Evolutionary conservation across 2,329 filamentous ascomycete species (phyloP).

Genomic region (Colletotrichum horii): DNA sequence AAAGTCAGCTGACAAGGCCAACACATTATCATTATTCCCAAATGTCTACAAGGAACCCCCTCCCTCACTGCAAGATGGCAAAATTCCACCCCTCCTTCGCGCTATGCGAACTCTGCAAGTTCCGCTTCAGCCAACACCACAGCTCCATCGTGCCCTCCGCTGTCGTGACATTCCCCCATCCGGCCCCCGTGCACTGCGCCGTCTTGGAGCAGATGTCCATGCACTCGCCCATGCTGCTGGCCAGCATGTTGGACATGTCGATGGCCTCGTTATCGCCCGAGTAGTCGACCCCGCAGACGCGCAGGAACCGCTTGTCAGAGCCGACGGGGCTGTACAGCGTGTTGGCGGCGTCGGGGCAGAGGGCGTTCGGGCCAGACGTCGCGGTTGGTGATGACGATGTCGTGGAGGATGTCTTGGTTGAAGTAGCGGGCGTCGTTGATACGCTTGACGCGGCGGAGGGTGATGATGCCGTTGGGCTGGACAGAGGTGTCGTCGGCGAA

Average conservation of each 20-base stretch:
- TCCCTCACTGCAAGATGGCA: slow-evolving; percentile 35
- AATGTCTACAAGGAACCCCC: background rate
- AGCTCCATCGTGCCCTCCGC: slow-evolving; percentile 40
- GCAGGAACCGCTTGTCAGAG: slow-evolving; percentile 45
- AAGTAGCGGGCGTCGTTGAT: background rate
- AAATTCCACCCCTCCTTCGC: slow-evolving; percentile 47
- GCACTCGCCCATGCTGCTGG: slow-evolving; percentile 46
- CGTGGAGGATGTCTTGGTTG: slow-evolving; percentile 18
- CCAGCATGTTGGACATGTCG: slow-evolving; percentile 40
- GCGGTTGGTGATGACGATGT: slow-evolving; percentile 25
- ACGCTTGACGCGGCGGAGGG: background rate
- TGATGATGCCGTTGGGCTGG: background rate
- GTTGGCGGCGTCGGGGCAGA: slow-evolving; percentile 49
- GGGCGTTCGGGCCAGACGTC: slow-evolving; percentile 28
- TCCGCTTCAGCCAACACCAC: slow-evolving; percentile 49
- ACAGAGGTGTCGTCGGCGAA: background rate
- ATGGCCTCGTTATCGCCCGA: slow-evolving; percentile 36
- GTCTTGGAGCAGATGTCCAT: slow-evolving; percentile 48
- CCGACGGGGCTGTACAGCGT: slow-evolving; percentile 47
- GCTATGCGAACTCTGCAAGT: slow-evolving; percentile 34
- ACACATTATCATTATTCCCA: background rate
- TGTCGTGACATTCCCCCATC: slow-evolving; percentile 49
- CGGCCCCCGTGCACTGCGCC: slow-evolving; percentile 43
- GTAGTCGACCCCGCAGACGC: slow-evolving; percentile 52
- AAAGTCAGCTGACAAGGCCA: background rate